Percentiles rank a stretch among this genome's conserved stretches.
These are phyloP conservation scores for Acorus gramineus DNA, from an alignment of 106 monocot genomes.

Conservation along the genomic window DNA sequence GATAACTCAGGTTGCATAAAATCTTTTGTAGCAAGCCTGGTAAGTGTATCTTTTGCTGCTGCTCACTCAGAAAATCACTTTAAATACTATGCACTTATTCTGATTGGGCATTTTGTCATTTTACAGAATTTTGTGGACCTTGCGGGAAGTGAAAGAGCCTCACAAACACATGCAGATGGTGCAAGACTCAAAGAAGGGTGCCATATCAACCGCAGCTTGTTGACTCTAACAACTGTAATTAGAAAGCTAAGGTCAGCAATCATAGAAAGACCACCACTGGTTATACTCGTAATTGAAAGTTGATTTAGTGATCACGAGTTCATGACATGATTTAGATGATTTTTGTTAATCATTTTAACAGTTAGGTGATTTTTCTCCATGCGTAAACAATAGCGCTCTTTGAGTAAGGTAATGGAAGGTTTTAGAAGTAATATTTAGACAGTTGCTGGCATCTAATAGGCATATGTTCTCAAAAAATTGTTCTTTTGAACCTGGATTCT, in stretches of 20 bases:
- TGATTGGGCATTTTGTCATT: not conserved
- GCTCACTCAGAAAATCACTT: not conserved
- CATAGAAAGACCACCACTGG: not conserved
- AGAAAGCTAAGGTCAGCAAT: conserved; percentile 80
- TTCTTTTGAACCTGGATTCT: too few relatives aligned
- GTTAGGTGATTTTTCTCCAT: too few relatives aligned
- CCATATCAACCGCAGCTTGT: conserved; percentile 92
- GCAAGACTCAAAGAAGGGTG: conserved; percentile 92
- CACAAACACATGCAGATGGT: conserved; percentile 90
- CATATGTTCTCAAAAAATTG: too few relatives aligned
- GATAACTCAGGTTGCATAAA: conserved; percentile 81
- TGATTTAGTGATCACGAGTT: too few relatives aligned
- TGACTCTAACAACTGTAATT: conserved; percentile 92
- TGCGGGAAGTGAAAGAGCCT: conserved; percentile 90
- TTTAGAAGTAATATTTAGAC: too few relatives aligned
- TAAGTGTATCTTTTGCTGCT: conserved; percentile 15
- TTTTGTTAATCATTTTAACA: too few relatives aligned
- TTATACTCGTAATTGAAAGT: too few relatives aligned
- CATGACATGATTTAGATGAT: too few relatives aligned
- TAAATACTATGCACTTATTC: not conserved
- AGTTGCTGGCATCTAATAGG: too few relatives aligned
- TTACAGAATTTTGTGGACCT: conserved; percentile 97
- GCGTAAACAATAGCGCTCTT: too few relatives aligned
- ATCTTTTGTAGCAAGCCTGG: conserved; percentile 87
- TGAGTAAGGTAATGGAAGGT: too few relatives aligned